A percentile compares a stretch with the other conserved stretches of the same genome.
Evolutionary conservation across 192 early-diverging fungal species (phyloP).

Genomic region (Gamsiella multidivaricata): DNA sequence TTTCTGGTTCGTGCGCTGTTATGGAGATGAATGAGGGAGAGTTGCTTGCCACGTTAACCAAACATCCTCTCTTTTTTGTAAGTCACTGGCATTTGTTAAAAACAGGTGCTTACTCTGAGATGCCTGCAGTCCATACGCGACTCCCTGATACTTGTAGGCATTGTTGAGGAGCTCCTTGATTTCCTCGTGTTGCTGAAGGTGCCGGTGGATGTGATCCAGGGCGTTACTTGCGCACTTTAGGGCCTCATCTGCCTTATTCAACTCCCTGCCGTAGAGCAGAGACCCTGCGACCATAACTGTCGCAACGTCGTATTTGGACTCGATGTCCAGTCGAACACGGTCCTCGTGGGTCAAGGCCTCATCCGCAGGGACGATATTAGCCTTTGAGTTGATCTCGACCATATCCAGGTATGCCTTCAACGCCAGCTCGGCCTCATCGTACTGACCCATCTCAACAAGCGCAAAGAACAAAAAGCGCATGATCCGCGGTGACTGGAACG

Average conservation of each 20-base stretch:
- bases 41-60: not conserved
- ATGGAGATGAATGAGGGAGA: not conserved
- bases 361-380: slow-evolving; percentile 29
- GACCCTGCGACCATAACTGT: slow-evolving; percentile 41
- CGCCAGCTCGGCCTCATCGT: slow-evolving; percentile 79
- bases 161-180: slow-evolving; percentile 21
- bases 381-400: slow-evolving; percentile 53
- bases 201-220: slow-evolving; percentile 16
- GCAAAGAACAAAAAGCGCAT: slow-evolving; percentile 71
- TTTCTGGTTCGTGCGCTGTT: slow-evolving; percentile 69
- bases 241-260: slow-evolving; percentile 21
- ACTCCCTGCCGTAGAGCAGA: slow-evolving; percentile 32
- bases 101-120: slow-evolving; percentile 15
- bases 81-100: too few relatives aligned
- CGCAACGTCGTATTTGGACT: slow-evolving; percentile 34
- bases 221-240: slow-evolving; percentile 16
- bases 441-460: slow-evolving; percentile 72
- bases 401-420: slow-evolving; percentile 70
- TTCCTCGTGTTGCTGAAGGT: slow-evolving; percentile 52
- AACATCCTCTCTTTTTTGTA: too few relatives aligned
- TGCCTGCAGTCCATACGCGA: slow-evolving; percentile 38
- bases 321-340: slow-evolving; percentile 35
- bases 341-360: slow-evolving; percentile 16
- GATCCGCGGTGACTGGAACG: slow-evolving; percentile 77
- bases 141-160: slow-evolving; percentile 34